phyloP scores from a whole-genome alignment of 306 rosid genomes.

The Cucurbita moschata region DNA sequence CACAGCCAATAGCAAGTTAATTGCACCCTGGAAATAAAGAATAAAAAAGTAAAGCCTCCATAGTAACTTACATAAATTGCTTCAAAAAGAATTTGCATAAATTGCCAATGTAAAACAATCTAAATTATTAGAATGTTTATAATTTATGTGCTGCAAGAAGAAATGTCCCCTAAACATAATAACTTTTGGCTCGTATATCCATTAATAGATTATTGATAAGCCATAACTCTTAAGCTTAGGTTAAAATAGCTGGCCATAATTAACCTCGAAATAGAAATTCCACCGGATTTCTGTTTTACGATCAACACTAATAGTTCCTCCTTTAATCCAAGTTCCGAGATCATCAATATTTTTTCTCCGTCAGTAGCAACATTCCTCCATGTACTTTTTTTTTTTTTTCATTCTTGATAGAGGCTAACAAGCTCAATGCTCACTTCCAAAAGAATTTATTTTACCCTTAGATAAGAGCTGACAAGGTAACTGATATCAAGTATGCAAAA shows the following conservation, averaged over 20 bases:
- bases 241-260: no score
- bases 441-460: not conserved
- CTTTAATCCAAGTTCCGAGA: not conserved
- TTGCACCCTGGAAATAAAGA: conserved; percentile 55
- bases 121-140: not conserved
- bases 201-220: not conserved
- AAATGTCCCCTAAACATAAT: not conserved
- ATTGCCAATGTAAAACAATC: not conserved
- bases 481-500: not conserved
- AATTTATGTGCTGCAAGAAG: not conserved
- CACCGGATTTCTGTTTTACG: not conserved
- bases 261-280: not conserved
- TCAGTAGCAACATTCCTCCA: not conserved
- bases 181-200: not conserved
- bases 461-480: not conserved
- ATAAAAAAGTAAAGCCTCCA: not conserved
- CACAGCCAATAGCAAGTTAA: conserved; percentile 77
- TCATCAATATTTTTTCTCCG: not conserved
- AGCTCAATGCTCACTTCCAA: not conserved
- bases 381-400: not conserved
- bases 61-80: not conserved
- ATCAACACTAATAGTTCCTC: not conserved
- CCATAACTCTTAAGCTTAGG: not conserved
- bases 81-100: not conserved
- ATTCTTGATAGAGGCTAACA: not conserved